Percentiles rank a stretch among this genome's conserved stretches.
Evolutionary conservation across 2,329 filamentous ascomycete genomes (phyloP).

Genomic region (Aspergillus tamarii): DNA sequence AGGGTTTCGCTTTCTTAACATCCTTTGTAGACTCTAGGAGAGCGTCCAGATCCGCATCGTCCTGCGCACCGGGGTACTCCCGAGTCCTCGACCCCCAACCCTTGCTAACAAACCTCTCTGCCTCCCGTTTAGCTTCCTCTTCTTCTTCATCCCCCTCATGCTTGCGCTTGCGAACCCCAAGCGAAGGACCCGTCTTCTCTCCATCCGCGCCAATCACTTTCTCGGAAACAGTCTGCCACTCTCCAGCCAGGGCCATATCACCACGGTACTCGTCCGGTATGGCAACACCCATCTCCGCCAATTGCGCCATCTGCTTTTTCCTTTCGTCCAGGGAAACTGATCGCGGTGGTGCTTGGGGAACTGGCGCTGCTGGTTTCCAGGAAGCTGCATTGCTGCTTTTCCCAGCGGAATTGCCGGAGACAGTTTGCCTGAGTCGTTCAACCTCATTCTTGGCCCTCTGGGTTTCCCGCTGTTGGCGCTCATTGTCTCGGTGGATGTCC

Average conservation of each 20-base stretch:
- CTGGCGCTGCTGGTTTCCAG: slow-evolving; percentile 38
- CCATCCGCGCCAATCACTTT: slow-evolving; percentile 34
- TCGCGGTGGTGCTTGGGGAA: slow-evolving; percentile 31
- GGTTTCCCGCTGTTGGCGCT: slow-evolving; percentile 78
- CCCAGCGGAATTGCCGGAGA: slow-evolving; percentile 39
- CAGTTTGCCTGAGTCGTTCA: slow-evolving; percentile 79
- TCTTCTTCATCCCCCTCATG: slow-evolving; percentile 47
- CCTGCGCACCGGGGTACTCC: slow-evolving; percentile 43
- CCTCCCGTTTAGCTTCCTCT: slow-evolving; percentile 38
- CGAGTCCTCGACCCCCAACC: slow-evolving; percentile 49
- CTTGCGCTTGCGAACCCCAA: slow-evolving; percentile 52
- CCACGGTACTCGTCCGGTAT: slow-evolving; percentile 77
- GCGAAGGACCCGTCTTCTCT: slow-evolving; percentile 47
- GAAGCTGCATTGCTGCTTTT: slow-evolving; percentile 20
- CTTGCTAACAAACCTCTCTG: slow-evolving; percentile 39
- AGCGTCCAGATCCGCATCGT: slow-evolving; percentile 46
- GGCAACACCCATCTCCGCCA: slow-evolving; percentile 83
- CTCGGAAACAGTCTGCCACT: slow-evolving; percentile 75
- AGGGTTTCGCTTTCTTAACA: slow-evolving; percentile 38
- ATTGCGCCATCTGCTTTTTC: slow-evolving; percentile 82
- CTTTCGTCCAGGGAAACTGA: slow-evolving; percentile 66
- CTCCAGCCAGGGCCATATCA: slow-evolving; percentile 84
- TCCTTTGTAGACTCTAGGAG: slow-evolving; percentile 46
- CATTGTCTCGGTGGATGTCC: slow-evolving; percentile 82
- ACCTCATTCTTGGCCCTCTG: slow-evolving; percentile 83